Evolutionary conservation across 2,329 filamentous ascomycete genomes (phyloP).

Genomic region (Pezicula rhizophila): DNA sequence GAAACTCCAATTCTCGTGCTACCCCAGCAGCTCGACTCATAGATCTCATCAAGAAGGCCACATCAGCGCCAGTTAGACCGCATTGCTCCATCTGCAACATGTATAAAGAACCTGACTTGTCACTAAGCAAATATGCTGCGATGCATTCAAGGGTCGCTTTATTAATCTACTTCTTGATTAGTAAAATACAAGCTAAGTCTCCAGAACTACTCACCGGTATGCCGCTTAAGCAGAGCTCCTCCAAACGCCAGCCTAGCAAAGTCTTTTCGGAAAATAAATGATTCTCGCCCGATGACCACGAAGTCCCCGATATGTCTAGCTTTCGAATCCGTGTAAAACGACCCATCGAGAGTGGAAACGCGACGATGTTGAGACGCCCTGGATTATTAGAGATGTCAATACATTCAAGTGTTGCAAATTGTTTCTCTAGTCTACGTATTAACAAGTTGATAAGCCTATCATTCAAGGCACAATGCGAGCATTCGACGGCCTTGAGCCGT

Average conservation of each 20-base stretch:
- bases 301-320: conserved; percentile 59
- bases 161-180: conserved; percentile 40
- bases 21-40: conserved; percentile 46
- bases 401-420: conserved; percentile 61
- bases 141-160: conserved; percentile 59
- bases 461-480: conserved; percentile 55
- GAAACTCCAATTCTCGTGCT: conserved; percentile 54
- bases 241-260: conserved; percentile 59
- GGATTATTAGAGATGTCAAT: conserved; percentile 63
- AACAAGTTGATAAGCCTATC: conserved; percentile 55
- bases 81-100: conserved; percentile 62
- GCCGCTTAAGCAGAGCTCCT: conserved; percentile 59
- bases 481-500: conserved; percentile 61
- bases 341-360: conserved; percentile 61
- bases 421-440: conserved; percentile 56
- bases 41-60: conserved; percentile 58
- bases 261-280: conserved; percentile 61
- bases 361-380: conserved; percentile 55
- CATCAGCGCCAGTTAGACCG: conserved; percentile 56
- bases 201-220: conserved; percentile 37
- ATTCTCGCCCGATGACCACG: conserved; percentile 55
- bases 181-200: conserved; percentile 1
- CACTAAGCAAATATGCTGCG: conserved; percentile 55
- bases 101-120: conserved; percentile 53
- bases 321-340: conserved; percentile 61